Percentiles rank a stretch among this genome's conserved stretches.
Conservation (phyloP, 1,284 basidiomycete genomes). For the Kwoniella shivajii region DNA sequence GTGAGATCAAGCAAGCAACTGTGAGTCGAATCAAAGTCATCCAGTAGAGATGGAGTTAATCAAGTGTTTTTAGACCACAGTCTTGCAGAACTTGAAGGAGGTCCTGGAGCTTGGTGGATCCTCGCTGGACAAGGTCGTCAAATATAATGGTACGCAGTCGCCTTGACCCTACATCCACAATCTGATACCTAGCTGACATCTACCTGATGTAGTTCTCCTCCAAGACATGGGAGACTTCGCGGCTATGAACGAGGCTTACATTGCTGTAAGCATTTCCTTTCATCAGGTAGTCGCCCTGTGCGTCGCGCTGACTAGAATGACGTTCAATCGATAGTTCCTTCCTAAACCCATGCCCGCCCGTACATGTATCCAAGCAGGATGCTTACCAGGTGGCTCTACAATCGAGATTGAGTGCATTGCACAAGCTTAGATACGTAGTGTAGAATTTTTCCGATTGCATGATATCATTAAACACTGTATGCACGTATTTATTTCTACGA, state of each 20-base stretch:
- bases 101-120: constrained; percentile 40
- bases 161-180: background rate
- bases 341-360: constrained; percentile 31
- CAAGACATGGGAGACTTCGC: constrained; percentile 36
- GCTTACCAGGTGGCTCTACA: constrained; percentile 19
- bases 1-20: constrained; percentile 40
- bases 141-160: background rate
- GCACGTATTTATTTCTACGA: too few relatives aligned
- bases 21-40: too few relatives aligned
- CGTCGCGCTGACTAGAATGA: too few relatives aligned
- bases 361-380: constrained; percentile 29
- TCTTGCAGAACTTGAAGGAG: constrained; percentile 33
- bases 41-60: too few relatives aligned
- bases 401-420: constrained; percentile 29
- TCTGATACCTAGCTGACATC: constrained; percentile 9
- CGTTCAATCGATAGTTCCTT: too few relatives aligned
- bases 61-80: too few relatives aligned
- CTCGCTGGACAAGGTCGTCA: constrained; percentile 73
- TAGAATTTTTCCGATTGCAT: too few relatives aligned
- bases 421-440: too few relatives aligned
- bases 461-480: too few relatives aligned
- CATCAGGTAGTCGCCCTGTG: background rate
- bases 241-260: constrained; percentile 39
- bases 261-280: constrained; percentile 23
- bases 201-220: constrained; percentile 16